phyloP scores from a whole-genome alignment of 495 filamentous ascomycete species.

The Aspergillus bertholletiae region DNA sequence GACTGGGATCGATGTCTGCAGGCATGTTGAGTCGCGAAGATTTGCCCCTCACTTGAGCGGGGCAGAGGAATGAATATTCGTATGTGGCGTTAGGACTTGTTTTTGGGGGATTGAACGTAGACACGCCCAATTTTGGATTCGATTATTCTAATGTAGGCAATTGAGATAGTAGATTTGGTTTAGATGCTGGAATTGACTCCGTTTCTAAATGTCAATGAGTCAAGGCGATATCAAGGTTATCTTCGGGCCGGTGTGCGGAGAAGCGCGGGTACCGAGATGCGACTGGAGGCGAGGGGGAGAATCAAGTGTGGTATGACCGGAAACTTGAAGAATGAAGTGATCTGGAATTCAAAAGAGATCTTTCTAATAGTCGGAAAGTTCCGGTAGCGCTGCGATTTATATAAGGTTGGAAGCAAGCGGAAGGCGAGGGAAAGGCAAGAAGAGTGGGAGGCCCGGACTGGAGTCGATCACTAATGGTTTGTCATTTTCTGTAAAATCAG shows the following conservation, averaged over 20 bases:
- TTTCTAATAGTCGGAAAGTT: neutral
- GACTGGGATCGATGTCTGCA: conserved; percentile 28
- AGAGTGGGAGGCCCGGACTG: neutral
- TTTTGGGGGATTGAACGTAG: neutral
- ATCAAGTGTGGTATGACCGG: neutral
- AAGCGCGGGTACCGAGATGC: neutral
- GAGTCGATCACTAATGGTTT: neutral
- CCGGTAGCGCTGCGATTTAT: neutral
- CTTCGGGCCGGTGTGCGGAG: neutral
- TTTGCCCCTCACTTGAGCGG: conserved; percentile 1
- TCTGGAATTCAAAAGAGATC: neutral
- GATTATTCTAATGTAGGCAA: neutral
- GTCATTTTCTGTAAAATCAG: neutral
- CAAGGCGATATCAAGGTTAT: neutral
- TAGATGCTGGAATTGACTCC: neutral
- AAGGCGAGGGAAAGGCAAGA: neutral
- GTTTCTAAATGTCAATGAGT: neutral
- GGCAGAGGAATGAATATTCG: conserved; percentile 1
- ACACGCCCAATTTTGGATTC: neutral
- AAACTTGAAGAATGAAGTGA: neutral
- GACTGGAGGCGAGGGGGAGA: neutral
- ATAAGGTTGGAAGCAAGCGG: neutral
- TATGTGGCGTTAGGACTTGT: neutral
- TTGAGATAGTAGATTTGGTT: neutral
- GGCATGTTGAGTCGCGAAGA: conserved; percentile 28